phyloP scores from a whole-genome alignment of 2,329 filamentous ascomycete genomes.

The Pyrenochaeta sp. region DNA sequence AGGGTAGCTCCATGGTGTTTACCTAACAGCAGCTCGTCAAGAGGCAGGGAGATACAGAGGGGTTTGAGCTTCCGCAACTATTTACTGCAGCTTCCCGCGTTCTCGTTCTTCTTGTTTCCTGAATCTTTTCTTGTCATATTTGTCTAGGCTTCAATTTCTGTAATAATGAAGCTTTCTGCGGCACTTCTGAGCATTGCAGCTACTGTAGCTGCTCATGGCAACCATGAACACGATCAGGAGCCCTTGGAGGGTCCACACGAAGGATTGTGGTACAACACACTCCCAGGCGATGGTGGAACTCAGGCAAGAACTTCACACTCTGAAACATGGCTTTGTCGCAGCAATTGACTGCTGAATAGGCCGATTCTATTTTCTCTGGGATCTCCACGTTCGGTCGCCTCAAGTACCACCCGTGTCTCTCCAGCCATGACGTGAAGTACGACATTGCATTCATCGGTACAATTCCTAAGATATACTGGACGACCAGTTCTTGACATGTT shows the following conservation, averaged over 20 bases:
- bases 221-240: slow-evolving; percentile 65
- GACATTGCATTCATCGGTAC: slow-evolving; percentile 86
- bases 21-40: slow-evolving; percentile 45
- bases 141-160: slow-evolving; percentile 1
- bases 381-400: slow-evolving; percentile 86
- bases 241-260: slow-evolving; percentile 74
- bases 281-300: slow-evolving; percentile 84
- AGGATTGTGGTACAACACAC: slow-evolving; percentile 80
- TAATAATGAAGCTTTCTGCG: slow-evolving; percentile 39
- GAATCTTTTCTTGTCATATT: slow-evolving; percentile 4
- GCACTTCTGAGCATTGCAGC: slow-evolving; percentile 54
- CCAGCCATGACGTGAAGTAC: slow-evolving; percentile 71
- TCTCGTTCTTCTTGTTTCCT: slow-evolving; percentile 2
- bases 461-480: slow-evolving; percentile 10
- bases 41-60: slow-evolving; percentile 32
- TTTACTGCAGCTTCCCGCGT: slow-evolving; percentile 27
- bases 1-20: slow-evolving; percentile 44
- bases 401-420: slow-evolving; percentile 78
- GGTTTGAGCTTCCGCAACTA: slow-evolving; percentile 22
- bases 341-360: slow-evolving; percentile 58
- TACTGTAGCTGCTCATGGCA: slow-evolving; percentile 66
- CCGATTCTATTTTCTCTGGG: slow-evolving; percentile 87
- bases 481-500: slow-evolving; percentile 11
- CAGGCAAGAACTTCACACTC: slow-evolving; percentile 64
- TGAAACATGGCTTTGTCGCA: background rate